Evolutionary conservation across 1,139 yeast species (phyloP).

Genomic region (Wickerhamomyces sp.): DNA sequence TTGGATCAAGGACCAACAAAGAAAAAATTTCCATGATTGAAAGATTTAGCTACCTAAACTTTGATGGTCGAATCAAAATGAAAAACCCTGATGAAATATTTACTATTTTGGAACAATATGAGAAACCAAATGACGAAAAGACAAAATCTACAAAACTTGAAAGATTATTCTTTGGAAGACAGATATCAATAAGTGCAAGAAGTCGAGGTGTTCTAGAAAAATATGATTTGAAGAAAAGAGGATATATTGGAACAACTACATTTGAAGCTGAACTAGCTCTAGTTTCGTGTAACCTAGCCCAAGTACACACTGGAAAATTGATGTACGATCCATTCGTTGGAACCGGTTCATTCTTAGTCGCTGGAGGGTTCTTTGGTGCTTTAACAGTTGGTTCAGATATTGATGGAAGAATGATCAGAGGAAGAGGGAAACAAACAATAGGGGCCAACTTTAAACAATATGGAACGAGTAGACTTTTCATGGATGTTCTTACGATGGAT

Average conservation of each 20-base stretch:
- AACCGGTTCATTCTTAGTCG: constrained; percentile 89
- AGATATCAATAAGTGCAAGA: constrained; percentile 62
- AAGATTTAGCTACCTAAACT: constrained; percentile 60
- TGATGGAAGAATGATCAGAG: constrained; percentile 78
- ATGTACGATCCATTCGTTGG: constrained; percentile 96
- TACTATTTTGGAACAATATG: constrained; percentile 71
- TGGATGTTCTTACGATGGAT: constrained; percentile 88
- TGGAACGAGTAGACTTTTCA: constrained; percentile 47
- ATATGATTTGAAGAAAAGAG: constrained; percentile 77
- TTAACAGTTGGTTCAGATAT: constrained; percentile 84
- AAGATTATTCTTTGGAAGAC: constrained; percentile 64
- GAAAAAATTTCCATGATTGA: constrained; percentile 66
- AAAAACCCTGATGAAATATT: constrained; percentile 72
- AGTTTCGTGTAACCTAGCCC: constrained; percentile 82
- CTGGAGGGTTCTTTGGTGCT: constrained; percentile 86
- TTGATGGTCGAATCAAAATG: constrained; percentile 75
- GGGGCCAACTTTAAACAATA: constrained; percentile 73
- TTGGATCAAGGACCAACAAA: constrained; percentile 54
- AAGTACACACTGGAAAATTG: constrained; percentile 57
- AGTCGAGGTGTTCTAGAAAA: constrained; percentile 57
- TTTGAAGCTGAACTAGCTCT: constrained; percentile 87
- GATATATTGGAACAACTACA: constrained; percentile 92
- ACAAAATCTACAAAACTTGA: not conserved
- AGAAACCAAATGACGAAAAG: constrained; percentile 4
- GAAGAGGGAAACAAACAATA: constrained; percentile 55